Evolutionary conservation across 176 grass and related monocot genomes (phyloP).

Genomic region (Bolboschoenus planiculmis): DNA sequence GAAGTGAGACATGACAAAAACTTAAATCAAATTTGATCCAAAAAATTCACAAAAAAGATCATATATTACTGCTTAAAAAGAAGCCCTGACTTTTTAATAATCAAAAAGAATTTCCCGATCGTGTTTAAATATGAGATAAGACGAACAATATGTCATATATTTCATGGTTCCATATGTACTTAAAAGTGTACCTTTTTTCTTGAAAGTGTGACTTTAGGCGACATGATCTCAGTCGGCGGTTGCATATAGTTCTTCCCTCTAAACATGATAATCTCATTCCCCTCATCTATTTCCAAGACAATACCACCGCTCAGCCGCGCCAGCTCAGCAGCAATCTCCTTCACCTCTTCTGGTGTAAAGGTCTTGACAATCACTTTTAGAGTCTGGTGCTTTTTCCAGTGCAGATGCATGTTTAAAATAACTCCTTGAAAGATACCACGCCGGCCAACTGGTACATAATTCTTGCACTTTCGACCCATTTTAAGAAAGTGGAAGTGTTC

Average conservation of each 20-base stretch:
- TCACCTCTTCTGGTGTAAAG: constrained; percentile 85
- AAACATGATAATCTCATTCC: constrained; percentile 93
- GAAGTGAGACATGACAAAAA: neutral
- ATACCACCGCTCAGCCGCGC: constrained; percentile 87
- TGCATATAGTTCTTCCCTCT: constrained; percentile 93
- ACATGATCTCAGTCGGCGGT: constrained; percentile 93
- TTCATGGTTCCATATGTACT: neutral
- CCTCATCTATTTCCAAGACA: constrained; percentile 74
- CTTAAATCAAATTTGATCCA: neutral
- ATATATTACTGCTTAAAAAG: neutral
- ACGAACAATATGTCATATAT: neutral
- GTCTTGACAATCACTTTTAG: constrained; percentile 92
- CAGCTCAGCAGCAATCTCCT: constrained; percentile 72
- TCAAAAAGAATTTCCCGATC: neutral
- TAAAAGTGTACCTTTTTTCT: constrained; percentile 62
- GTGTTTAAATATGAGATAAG: neutral
- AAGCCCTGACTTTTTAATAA: neutral
- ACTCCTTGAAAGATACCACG: constrained; percentile 97
- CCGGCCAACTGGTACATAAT: constrained; percentile 91
- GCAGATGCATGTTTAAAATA: constrained; percentile 98
- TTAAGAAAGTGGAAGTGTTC: constrained; percentile 94
- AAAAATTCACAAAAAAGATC: neutral
- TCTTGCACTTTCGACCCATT: constrained; percentile 91
- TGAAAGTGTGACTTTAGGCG: constrained; percentile 70
- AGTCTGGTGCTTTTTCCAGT: constrained; percentile 98